phyloP scores from a whole-genome alignment of 116 monocot species.

The Iris pallida region DNA sequence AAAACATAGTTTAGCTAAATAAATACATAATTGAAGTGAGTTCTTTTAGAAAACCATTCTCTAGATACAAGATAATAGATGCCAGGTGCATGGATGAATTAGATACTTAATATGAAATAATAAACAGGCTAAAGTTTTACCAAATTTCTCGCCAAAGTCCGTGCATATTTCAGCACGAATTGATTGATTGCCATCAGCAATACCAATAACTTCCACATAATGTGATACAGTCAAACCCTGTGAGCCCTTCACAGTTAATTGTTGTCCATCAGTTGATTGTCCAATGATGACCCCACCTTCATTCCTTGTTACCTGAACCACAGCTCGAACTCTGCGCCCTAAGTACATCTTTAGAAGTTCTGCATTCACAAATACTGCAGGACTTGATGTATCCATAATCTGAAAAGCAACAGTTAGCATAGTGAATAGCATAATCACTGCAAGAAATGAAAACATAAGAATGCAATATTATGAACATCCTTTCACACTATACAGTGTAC shows the following conservation, averaged over 20 bases:
- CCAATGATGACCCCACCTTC: constrained; percentile 63
- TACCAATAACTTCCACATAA: constrained; percentile 17
- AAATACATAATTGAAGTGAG: not conserved
- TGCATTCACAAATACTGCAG: constrained; percentile 74
- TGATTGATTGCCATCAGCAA: constrained; percentile 47
- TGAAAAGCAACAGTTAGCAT: not conserved
- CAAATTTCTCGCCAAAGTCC: constrained; percentile 73
- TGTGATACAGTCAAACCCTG: constrained; percentile 11
- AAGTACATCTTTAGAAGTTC: constrained; percentile 58
- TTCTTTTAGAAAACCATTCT: not conserved
- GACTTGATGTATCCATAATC: constrained; percentile 85
- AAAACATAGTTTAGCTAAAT: too few species aligned
- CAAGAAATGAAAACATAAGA: too few species aligned
- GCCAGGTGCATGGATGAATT: too few species aligned
- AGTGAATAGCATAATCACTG: too few species aligned
- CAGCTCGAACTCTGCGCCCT: constrained; percentile 73
- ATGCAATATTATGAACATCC: too few species aligned
- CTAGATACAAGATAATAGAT: not conserved
- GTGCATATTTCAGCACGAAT: constrained; percentile 91
- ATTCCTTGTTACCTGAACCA: constrained; percentile 51
- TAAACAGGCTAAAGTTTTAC: constrained; percentile 29
- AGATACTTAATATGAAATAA: not conserved
- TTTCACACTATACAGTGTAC: too few species aligned
- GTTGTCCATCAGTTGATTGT: constrained; percentile 20
- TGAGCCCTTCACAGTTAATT: constrained; percentile 13